Evolutionary conservation across 208 protist species (phyloP).

Genomic region (Trypanosoma scelopori): DNA sequence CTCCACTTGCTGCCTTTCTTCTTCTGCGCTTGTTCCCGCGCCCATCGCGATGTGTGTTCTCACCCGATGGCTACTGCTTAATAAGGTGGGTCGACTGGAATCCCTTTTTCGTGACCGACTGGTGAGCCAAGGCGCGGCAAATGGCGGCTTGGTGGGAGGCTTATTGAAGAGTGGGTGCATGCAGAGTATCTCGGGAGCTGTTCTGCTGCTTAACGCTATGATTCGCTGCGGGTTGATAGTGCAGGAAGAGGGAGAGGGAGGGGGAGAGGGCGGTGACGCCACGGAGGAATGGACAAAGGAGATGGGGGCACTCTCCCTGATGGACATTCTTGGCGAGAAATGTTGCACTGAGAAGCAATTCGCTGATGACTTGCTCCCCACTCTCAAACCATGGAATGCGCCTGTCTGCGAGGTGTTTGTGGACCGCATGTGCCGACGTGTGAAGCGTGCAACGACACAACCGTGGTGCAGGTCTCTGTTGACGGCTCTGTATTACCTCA

Average conservation of each 20-base stretch:
- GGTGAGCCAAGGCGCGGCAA: background rate
- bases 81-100: slow-evolving; percentile 14
- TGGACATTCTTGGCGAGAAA: slow-evolving; percentile 4
- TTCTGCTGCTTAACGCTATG: slow-evolving; percentile 22
- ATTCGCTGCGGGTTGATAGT: slow-evolving; percentile 2
- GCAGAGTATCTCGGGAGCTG: slow-evolving; percentile 15
- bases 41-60: slow-evolving; percentile 25
- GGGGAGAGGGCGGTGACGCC: background rate
- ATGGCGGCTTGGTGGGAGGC: slow-evolving; percentile 6
- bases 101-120: slow-evolving; percentile 13
- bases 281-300: background rate
- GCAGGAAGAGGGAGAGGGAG: background rate
- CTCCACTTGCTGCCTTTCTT: background rate
- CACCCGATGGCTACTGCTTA: slow-evolving; percentile 25
- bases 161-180: slow-evolving; percentile 14
- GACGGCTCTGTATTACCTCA: slow-evolving; percentile 17
- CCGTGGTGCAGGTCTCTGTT: slow-evolving; percentile 10
- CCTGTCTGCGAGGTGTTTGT: slow-evolving; percentile 14
- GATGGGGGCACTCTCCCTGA: background rate
- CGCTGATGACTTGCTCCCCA: background rate
- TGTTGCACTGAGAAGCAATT: background rate
- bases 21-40: slow-evolving; percentile 2
- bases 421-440: background rate
- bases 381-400: background rate
- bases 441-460: background rate